These are phyloP conservation scores for Coccomyxa sp. DNA, from an alignment of 139 green algal genomes.

Conservation along the genomic window DNA sequence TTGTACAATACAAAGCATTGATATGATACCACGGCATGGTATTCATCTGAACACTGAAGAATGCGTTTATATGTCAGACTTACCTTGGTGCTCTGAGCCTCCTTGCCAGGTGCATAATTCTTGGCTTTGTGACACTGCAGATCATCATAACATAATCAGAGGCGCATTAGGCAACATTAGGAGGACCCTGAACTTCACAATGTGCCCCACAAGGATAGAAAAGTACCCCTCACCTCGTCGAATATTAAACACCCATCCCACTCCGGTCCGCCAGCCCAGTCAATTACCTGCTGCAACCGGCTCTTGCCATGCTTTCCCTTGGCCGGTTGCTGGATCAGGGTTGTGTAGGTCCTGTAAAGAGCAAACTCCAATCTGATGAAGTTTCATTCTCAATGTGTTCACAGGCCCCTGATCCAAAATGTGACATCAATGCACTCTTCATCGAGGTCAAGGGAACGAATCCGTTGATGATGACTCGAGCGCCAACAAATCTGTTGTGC, in stretches of 20 bases:
- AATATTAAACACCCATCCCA: slow-evolving; percentile 75
- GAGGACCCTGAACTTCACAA: not conserved
- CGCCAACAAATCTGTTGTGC: no score
- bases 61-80: not conserved
- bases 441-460: not conserved
- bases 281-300: slow-evolving; percentile 66
- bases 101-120: slow-evolving; percentile 67
- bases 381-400: no score
- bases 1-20: not conserved
- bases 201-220: not conserved
- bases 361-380: slow-evolving; percentile 64
- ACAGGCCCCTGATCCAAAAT: no score
- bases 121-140: slow-evolving; percentile 68
- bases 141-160: not conserved
- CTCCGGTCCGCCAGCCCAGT: slow-evolving; percentile 59
- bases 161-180: no score
- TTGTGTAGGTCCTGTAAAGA: slow-evolving; percentile 71
- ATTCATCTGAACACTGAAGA: no score
- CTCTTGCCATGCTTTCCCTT: slow-evolving; percentile 10
- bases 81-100: slow-evolving; percentile 66
- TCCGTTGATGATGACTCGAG: no score
- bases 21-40: no score
- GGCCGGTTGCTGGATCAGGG: slow-evolving; percentile 36
- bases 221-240: slow-evolving; percentile 54
- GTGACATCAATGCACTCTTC: slow-evolving; percentile 61